Base-by-base conservation (phyloP, 1,284 basidiomycete genomes). In the Ceratorhiza oryzae-sativae region DNA sequence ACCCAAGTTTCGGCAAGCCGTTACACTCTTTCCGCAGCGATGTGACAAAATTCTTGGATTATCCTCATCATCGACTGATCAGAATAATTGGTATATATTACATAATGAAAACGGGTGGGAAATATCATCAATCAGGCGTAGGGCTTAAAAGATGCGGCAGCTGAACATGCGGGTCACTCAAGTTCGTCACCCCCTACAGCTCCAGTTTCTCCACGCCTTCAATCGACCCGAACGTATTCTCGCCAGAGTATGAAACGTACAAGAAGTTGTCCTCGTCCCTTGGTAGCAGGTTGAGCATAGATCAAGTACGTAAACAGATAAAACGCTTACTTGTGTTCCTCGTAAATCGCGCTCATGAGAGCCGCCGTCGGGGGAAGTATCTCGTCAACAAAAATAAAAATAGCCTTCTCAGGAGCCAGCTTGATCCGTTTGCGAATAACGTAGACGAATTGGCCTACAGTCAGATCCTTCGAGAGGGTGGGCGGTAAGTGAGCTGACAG, bases 351-450 rank as follows among this genome's bases (percentile, higher is more conserved):
- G 79, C 94, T 96, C 97, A 99, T 99, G 63, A 98, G 85, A 5
- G 97, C 97, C 23, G 97, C 97, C 1, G 97, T 98, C 58, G 97
- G 97, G 67, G 97, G 97, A 48, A 99, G 87, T 71, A 99, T 95
- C 81, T 99, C 97, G 78, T 99, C 95, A 60, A 98, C 95, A 79
- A 98, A 98, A 82, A 98, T 97, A 84, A 98, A 98, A 83, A 98
- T 98, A 39, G 97, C 97, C 85, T 98, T 98, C 87, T 99, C 97
- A 18, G 97, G 97, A 41, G 95, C 94, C 72, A 99, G 90, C 89
- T 99, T 99, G 91, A 99, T 99, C 72, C 97, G 93, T 87, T 99
- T 99, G 79, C 97, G 91, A 80, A 99, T 99, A 55, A 99, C 97
- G 81, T 99, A 99, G 73, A 99, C 97, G 80, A 99, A 99, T 81